A percentile compares a stretch with the other conserved stretches of the same genome.
phyloP scores from a whole-genome alignment of 129 eudicot genomes.

The Saussurea involucrata region DNA sequence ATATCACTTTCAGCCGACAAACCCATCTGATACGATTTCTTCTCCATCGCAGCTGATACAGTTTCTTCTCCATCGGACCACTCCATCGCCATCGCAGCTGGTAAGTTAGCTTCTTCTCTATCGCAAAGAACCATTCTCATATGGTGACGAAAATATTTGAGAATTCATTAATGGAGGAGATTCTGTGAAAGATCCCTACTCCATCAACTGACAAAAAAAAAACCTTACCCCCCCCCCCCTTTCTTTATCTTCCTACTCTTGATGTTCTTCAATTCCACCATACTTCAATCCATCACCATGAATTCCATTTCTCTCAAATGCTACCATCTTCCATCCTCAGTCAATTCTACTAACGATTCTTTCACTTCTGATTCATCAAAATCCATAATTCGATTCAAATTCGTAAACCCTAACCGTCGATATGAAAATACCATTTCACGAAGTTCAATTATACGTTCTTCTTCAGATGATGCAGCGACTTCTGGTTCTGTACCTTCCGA shows the following conservation, averaged over 20 bases:
- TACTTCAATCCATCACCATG: slow-evolving; percentile 21
- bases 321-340: slow-evolving; percentile 19
- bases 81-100: no score
- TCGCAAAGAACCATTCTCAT: not conserved
- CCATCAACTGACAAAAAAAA: slow-evolving; percentile 13
- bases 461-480: slow-evolving; percentile 40
- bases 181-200: not conserved
- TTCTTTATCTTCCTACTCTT: not conserved
- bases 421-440: slow-evolving; percentile 1
- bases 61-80: no score
- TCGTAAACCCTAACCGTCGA: slow-evolving; percentile 26
- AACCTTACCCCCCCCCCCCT: not conserved
- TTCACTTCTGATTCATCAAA: slow-evolving; percentile 17
- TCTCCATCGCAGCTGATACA: no score
- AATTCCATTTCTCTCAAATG: slow-evolving; percentile 37
- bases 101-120: no score
- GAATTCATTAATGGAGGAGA: not conserved
- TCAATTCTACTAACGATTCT: not conserved
- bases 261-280: not conserved
- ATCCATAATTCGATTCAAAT: slow-evolving; percentile 13
- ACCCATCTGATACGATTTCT: no score
- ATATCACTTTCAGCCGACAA: no score
- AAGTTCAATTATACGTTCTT: slow-evolving; percentile 21
- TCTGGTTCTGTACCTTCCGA: slow-evolving; percentile 31
- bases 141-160: not conserved